Evolutionary conservation across 495 filamentous ascomycete species (phyloP).

Genomic region (Xylaria grammica): DNA sequence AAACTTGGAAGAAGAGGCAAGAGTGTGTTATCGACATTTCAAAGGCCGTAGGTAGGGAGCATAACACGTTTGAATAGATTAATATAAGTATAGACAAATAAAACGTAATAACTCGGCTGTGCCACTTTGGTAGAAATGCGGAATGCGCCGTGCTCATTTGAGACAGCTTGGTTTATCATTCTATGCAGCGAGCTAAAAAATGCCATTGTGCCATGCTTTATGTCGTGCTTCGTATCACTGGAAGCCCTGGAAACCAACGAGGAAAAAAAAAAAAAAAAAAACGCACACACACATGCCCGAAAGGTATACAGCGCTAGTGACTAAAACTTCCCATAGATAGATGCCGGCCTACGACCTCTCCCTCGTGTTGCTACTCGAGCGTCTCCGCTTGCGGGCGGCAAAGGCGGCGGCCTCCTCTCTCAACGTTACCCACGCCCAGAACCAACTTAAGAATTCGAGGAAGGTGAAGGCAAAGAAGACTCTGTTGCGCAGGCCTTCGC

Average conservation of each 20-base stretch:
- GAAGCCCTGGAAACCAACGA: not conserved
- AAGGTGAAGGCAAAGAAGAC: conserved; percentile 85
- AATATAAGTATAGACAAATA: not conserved
- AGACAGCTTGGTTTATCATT: not conserved
- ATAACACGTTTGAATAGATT: not conserved
- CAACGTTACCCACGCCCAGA: conserved; percentile 73
- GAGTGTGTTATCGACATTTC: no score
- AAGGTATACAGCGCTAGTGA: no score
- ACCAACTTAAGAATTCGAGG: conserved; percentile 84
- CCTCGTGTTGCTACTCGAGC: conserved; percentile 33
- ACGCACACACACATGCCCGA: no score
- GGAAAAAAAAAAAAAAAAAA: not conserved
- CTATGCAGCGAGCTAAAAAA: not conserved
- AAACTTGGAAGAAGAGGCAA: no score
- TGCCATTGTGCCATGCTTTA: not conserved
- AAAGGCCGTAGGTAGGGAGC: no score
- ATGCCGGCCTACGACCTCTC: conserved; percentile 7
- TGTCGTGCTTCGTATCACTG: not conserved
- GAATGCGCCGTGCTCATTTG: conserved; percentile 1
- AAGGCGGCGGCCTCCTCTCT: conserved; percentile 54
- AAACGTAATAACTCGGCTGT: not conserved
- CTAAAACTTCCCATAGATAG: not conserved
- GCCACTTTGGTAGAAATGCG: not conserved
- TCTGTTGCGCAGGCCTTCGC: conserved; percentile 73
- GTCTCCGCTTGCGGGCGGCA: conserved; percentile 39